Conservation (phyloP, 345 rosid genomes). For the Rhodamnia argentea region DNA sequence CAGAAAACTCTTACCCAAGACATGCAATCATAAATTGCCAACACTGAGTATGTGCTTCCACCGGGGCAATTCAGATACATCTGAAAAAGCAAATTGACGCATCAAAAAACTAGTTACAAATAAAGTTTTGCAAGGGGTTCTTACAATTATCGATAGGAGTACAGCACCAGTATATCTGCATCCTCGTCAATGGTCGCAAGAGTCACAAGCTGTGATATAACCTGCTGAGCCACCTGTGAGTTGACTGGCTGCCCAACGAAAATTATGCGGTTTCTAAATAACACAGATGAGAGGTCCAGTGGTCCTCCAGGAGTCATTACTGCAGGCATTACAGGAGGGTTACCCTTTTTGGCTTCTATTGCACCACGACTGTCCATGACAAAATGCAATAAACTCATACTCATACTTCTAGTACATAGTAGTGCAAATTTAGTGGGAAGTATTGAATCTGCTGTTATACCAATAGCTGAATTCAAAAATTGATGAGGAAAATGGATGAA, state of each 20-base stretch:
- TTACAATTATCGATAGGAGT: background rate
- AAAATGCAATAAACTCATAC: background rate
- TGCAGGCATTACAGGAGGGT: constrained; percentile 87
- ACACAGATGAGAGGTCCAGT: constrained; percentile 75
- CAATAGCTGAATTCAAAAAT: background rate
- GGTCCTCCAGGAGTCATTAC: constrained; percentile 89
- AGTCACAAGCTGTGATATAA: constrained; percentile 88
- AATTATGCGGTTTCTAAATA: constrained; percentile 78
- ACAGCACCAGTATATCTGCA: constrained; percentile 71
- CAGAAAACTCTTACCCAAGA: constrained; percentile 48
- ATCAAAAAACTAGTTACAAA: background rate
- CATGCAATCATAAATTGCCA: constrained; percentile 96
- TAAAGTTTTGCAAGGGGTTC: background rate
- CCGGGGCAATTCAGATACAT: constrained; percentile 88
- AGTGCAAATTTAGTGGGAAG: background rate
- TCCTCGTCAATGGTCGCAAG: constrained; percentile 79
- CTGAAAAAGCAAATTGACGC: constrained; percentile 17
- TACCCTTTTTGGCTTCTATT: constrained; percentile 47
- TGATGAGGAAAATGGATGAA: background rate
- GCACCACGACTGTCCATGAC: constrained; percentile 26
- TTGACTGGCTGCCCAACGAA: constrained; percentile 80
- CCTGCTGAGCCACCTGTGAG: constrained; percentile 82
- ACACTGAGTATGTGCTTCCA: constrained; percentile 78
- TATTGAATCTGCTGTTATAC: background rate
- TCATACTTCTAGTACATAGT: background rate